Base-by-base conservation (phyloP, 1,284 basidiomycete species). In the Heterobasidion irregulare region DNA sequence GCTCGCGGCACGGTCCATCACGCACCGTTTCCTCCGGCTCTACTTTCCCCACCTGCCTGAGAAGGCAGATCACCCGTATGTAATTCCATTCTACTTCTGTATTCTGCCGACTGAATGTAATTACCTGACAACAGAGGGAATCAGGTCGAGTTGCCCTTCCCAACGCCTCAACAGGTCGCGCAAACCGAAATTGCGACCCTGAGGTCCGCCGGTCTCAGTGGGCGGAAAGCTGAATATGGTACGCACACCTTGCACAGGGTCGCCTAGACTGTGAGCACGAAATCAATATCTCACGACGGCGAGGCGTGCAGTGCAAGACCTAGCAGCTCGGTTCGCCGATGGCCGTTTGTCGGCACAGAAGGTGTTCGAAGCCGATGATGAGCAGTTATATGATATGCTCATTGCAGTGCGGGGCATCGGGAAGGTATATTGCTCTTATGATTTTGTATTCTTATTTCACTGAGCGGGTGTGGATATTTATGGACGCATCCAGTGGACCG, bases 141-240 rank as follows among this genome's bases (percentile, higher is more conserved):
- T 12, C 12, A n/a, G 58, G 8, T 52, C 38, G 60, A 63, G 49
- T 53, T 58, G 36, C 48, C 56, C 13, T 94, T 92, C 65, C 91
- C 92, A 1, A 80, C 79, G 1, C 83, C 91, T 8, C 70, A 75
- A 34, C 81, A 89, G 65, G 88, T 94, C 2, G 73, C 79, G 1
- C 67, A 69, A 32, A 80, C 80, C 32, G 81, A 86, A 56, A 66
- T 87, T 9, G 59, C 76, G 6, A 75, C 74, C 1, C 71, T 94
- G 51, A 79, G 81, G 53, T 75, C 78, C 9, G 91, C 89, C 8
- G 92, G 92, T 0, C 68, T 94, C 56, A 92, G 88, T 60, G 78
- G 72, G 32, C 75, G 92, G 18, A 95, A 95, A 66, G 90, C 89
- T 5, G 91, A 94, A 72, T 95, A 94, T 66, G 78, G 89, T 89